A percentile compares a stretch with the other conserved stretches of the same genome.
These are phyloP conservation scores for Penicillium sp. DNA, from an alignment of 2,329 filamentous ascomycete species.

Conservation along the genomic window DNA sequence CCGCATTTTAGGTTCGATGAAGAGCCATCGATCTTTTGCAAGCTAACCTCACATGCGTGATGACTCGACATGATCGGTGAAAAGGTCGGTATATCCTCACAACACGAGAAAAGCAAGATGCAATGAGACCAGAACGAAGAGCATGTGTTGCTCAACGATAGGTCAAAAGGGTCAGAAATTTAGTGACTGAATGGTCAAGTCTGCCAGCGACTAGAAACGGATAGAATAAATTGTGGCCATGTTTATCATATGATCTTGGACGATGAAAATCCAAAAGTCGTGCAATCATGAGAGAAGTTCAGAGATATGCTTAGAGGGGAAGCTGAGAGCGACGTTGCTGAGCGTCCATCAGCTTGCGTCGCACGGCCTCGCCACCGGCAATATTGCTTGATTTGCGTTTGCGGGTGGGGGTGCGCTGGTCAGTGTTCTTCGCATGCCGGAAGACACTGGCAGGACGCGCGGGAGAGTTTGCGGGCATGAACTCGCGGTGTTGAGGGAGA, in stretches of 20 bases:
- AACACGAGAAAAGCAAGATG: background rate
- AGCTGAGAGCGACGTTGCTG: conserved; percentile 40
- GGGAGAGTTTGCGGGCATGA: conserved; percentile 47
- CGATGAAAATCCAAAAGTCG: conserved; percentile 22
- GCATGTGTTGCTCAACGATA: conserved; percentile 1
- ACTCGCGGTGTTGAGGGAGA: conserved; percentile 47
- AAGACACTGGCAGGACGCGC: conserved; percentile 45
- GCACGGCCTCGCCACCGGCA: conserved; percentile 43
- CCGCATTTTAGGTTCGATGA: conserved; percentile 20
- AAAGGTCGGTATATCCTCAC: conserved; percentile 5
- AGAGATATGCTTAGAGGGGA: conserved; percentile 29
- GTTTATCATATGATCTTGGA: conserved; percentile 26
- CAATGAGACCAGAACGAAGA: conserved; percentile 4
- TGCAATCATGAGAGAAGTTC: conserved; percentile 10
- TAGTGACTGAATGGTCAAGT: conserved; percentile 12
- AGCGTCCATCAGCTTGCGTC: conserved; percentile 46
- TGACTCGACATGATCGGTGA: background rate
- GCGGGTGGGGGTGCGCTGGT: conserved; percentile 42
- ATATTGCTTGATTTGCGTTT: conserved; percentile 42
- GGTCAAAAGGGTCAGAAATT: background rate
- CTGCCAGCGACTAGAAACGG: conserved; percentile 24
- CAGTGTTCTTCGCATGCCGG: conserved; percentile 40
- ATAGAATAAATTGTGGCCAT: conserved; percentile 21
- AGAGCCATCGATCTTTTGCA: conserved; percentile 16
- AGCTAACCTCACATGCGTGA: conserved; percentile 1